A percentile compares a stretch with the other conserved stretches of the same genome.
Evolutionary conservation across 768 basidiomycete genomes (phyloP).

Genomic region (Leccinum ochraceum): DNA sequence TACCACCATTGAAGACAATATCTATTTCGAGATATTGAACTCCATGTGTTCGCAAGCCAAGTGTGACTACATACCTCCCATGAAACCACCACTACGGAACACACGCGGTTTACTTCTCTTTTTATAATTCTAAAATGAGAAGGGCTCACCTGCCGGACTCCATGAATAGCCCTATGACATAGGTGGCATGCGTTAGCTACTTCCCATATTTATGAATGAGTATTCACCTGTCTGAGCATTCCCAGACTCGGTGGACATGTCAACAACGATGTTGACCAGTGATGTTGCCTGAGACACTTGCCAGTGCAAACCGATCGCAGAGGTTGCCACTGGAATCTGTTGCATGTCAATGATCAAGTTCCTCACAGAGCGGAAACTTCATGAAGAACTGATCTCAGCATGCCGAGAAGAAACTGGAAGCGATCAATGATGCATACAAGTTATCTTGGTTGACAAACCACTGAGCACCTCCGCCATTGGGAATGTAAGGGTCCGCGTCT

Average conservation of each 20-base stretch:
- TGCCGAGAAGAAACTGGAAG: neutral
- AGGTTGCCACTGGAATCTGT: slow-evolving; percentile 49
- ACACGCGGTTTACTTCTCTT: neutral
- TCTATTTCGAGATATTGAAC: slow-evolving; percentile 21
- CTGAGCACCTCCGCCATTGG: slow-evolving; percentile 41
- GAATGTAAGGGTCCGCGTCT: slow-evolving; percentile 77
- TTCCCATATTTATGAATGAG: neutral
- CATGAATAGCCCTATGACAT: slow-evolving; percentile 57
- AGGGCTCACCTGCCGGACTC: slow-evolving; percentile 60
- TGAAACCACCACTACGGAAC: slow-evolving; percentile 41
- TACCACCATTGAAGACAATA: slow-evolving; percentile 45
- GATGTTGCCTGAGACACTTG: slow-evolving; percentile 80
- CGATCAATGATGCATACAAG: slow-evolving; percentile 14
- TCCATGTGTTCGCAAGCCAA: neutral
- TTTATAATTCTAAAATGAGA: neutral
- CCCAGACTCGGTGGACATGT: slow-evolving; percentile 64
- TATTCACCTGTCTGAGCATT: slow-evolving; percentile 65
- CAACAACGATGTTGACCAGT: slow-evolving; percentile 66
- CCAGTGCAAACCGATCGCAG: slow-evolving; percentile 79
- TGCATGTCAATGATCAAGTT: slow-evolving; percentile 74
- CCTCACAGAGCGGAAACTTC: slow-evolving; percentile 67
- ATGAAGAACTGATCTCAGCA: slow-evolving; percentile 5
- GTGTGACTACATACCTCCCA: slow-evolving; percentile 48
- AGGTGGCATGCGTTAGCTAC: neutral
- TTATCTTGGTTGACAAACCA: slow-evolving; percentile 29